Percentiles rank a stretch among this genome's conserved stretches.
Evolutionary conservation across 805 yeast species (phyloP).

Genomic region (Wickerhamomyces tratensis): DNA sequence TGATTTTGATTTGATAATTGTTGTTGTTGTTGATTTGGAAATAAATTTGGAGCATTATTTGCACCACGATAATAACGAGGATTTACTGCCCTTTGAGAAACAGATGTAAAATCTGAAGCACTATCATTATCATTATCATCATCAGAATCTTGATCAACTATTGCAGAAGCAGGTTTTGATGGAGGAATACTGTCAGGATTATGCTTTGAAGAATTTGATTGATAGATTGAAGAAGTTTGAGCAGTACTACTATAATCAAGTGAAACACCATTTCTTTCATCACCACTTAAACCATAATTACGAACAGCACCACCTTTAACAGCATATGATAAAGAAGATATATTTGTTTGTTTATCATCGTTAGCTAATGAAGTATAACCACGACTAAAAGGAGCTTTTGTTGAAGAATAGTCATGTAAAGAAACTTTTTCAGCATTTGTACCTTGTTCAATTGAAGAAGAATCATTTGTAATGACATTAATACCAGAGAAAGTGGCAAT

Average conservation of each 20-base stretch:
- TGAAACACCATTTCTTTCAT: constrained; percentile 14
- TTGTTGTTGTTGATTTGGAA: constrained; percentile 12
- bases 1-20: constrained; percentile 2
- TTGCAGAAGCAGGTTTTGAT: constrained; percentile 3
- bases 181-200: background rate
- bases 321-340: too few species aligned
- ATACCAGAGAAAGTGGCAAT: constrained; percentile 7
- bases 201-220: constrained; percentile 3
- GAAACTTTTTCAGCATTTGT: constrained; percentile 11
- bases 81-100: constrained; percentile 68
- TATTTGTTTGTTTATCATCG: background rate
- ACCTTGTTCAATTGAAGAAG: constrained; percentile 11
- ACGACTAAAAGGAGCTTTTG: background rate
- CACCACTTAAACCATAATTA: background rate
- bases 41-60: constrained; percentile 16
- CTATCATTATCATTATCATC: constrained; percentile 16
- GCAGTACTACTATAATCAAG: constrained; percentile 12
- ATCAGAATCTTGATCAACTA: constrained; percentile 7
- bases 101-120: constrained; percentile 65
- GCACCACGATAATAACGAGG: constrained; percentile 38
- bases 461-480: constrained; percentile 15
- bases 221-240: constrained; percentile 2
- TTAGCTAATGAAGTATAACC: background rate
- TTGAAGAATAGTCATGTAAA: constrained; percentile 14
- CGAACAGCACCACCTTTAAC: too few species aligned